Base-by-base conservation (phyloP, 352 stramenopile genomes). In the Phytophthora sp. region DNA sequence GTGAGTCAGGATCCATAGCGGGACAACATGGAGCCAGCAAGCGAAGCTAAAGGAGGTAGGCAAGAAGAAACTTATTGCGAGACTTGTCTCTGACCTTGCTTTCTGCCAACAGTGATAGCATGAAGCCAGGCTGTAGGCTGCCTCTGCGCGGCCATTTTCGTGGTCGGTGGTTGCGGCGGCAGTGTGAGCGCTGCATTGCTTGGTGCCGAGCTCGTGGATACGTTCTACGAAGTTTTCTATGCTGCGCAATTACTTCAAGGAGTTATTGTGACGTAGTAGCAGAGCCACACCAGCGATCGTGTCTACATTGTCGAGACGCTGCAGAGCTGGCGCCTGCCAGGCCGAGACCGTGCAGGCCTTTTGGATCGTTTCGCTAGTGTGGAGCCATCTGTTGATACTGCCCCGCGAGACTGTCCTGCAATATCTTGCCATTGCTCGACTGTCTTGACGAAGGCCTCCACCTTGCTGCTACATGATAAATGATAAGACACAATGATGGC, bases 141-240 rank as follows among this genome's bases (percentile, higher is more conserved):
- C 17, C 23, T 10, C 9, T 38, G 21, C 15, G 21, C 7, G 13
- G 10, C 12, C 21, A 35, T 13, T 15, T 52, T 39, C 38, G 13
- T 13, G 18, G 10, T 37, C 43, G 17, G 13, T n/a, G 9, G 32
- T 45, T 45, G 28, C 39, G 39, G 23, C 30, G 18, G 42, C 30
- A 41, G 28, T 17, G 28, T n/a, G 9, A 11, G 32, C 18, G 12
- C 15, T 50, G 12, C 5, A 18, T 5, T 48, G 21, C 39, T 45
- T 45, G 18, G 17, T 23, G 28, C 18, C 17, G 18, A 39, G 34
- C 15, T 41, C 51, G 35, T 43, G 35, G 26, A 63, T 48, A 20
- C 54, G 30, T 59, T 54, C 57, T 53, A 66, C 57, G 26, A n/a
- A 46, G 24, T 32, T 54, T 24, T 66, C 49, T 66, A 61, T 61